Percentiles rank a stretch among this genome's conserved stretches.
Conservation (phyloP, 768 basidiomycete genomes). For the Suillus sp. region DNA sequence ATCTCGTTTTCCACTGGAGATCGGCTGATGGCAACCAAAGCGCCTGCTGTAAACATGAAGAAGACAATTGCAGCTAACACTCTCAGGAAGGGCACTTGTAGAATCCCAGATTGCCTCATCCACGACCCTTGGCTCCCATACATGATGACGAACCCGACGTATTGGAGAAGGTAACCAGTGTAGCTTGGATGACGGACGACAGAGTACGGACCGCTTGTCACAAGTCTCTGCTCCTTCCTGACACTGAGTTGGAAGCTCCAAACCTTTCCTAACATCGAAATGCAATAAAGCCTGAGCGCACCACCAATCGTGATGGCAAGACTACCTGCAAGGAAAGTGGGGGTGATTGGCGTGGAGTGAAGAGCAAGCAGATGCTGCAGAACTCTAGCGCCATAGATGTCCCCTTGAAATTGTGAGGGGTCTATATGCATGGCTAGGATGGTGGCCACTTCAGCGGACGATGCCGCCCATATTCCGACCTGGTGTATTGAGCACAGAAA, state of each 20-base stretch:
- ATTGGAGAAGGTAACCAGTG: conserved; percentile 1
- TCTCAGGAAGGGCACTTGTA: neutral
- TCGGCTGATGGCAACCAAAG: conserved; percentile 9
- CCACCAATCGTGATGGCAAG: conserved; percentile 13
- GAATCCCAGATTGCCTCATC: conserved; percentile 11
- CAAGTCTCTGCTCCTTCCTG: conserved; percentile 23
- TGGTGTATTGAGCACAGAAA: conserved; percentile 5
- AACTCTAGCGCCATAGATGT: neutral
- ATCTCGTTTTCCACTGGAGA: conserved; percentile 32
- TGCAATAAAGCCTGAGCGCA: conserved; percentile 23
- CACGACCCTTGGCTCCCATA: conserved; percentile 14
- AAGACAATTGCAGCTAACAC: conserved; percentile 9
- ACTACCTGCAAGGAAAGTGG: conserved; percentile 16
- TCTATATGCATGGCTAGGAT: neutral
- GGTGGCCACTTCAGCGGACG: neutral
- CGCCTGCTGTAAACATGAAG: fast-evolving
- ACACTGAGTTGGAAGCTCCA: conserved; percentile 33
- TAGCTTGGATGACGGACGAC: conserved; percentile 37
- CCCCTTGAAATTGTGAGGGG: neutral
- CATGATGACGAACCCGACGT: conserved; percentile 11
- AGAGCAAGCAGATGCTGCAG: neutral
- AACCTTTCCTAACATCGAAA: conserved; percentile 22
- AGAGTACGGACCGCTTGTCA: conserved; percentile 30
- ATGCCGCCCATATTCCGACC: neutral
- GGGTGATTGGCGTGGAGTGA: conserved; percentile 2